Conservation (phyloP, 192 early-diverging fungal genomes). For the Geosiphon pyriformis region DNA sequence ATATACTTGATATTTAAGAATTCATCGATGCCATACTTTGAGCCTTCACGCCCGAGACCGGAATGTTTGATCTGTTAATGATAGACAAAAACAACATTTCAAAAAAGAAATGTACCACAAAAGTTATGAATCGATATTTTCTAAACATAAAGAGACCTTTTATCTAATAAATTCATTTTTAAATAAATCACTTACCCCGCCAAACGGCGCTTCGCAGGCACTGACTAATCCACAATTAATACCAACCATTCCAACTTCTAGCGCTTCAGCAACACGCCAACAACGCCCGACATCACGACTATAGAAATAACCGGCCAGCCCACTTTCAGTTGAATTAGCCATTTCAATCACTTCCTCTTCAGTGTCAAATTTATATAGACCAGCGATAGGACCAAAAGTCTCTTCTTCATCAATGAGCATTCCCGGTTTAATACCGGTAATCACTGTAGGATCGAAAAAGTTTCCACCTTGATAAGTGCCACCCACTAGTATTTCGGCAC, state of each 20-base stretch:
- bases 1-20: conserved; percentile 67
- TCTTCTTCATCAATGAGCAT: conserved; percentile 75
- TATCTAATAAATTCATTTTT: background rate
- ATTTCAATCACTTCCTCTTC: conserved; percentile 73
- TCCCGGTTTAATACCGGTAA: conserved; percentile 59
- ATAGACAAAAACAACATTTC: background rate
- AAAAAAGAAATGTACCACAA: background rate
- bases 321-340: conserved; percentile 71
- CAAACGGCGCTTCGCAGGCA: conserved; percentile 56
- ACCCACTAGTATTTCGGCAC: conserved; percentile 65
- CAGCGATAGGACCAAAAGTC: conserved; percentile 88
- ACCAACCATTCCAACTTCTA: conserved; percentile 90
- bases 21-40: conserved; percentile 60
- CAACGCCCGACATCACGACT: conserved; percentile 67
- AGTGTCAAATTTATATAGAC: conserved; percentile 66
- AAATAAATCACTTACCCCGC: conserved; percentile 49
- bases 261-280: conserved; percentile 72
- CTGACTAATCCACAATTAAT: conserved; percentile 69
- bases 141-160: background rate
- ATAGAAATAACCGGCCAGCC: conserved; percentile 84
- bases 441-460: conserved; percentile 80
- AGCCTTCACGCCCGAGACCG: conserved; percentile 65
- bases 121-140: background rate
- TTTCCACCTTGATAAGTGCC: conserved; percentile 56
- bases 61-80: conserved; percentile 51